These are phyloP conservation scores for Backusella mclennaniae DNA, from an alignment of 192 early-diverging fungal species.

Conservation along the genomic window DNA sequence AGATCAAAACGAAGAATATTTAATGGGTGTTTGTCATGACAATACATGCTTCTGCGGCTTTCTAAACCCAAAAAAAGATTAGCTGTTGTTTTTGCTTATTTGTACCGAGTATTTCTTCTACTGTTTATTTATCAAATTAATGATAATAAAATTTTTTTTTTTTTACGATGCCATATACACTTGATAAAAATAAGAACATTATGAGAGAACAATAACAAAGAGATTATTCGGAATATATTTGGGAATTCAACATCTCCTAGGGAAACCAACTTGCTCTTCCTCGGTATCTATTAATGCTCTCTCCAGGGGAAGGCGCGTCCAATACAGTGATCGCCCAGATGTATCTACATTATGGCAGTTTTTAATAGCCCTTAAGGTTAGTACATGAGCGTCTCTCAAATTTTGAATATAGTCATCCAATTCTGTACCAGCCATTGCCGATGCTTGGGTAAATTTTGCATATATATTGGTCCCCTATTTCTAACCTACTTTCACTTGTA, in stretches of 20 bases:
- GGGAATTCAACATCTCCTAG: not conserved
- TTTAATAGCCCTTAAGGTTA: too few species aligned
- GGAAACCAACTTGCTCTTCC: not conserved
- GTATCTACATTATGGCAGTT: too few species aligned
- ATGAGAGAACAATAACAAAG: not conserved
- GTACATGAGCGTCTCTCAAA: too few species aligned
- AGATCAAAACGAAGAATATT: not conserved
- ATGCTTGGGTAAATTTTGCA: not conserved
- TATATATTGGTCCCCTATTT: not conserved
- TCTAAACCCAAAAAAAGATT: not conserved
- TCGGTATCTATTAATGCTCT: too few species aligned
- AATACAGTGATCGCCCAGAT: too few species aligned
- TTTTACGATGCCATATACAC: not conserved
- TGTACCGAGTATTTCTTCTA: too few species aligned
- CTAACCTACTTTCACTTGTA: not conserved
- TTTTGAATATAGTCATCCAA: too few species aligned
- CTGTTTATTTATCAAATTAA: too few species aligned
- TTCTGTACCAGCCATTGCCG: too few species aligned
- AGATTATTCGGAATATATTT: not conserved
- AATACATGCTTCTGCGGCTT: not conserved
- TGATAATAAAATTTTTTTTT: not conserved
- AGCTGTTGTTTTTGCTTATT: too few species aligned
- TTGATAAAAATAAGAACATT: not conserved
- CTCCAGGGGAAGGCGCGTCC: too few species aligned
- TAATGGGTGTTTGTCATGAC: not conserved